Conservation (phyloP, 306 rosid genomes). For the Dalbergia cochinchinensis region DNA sequence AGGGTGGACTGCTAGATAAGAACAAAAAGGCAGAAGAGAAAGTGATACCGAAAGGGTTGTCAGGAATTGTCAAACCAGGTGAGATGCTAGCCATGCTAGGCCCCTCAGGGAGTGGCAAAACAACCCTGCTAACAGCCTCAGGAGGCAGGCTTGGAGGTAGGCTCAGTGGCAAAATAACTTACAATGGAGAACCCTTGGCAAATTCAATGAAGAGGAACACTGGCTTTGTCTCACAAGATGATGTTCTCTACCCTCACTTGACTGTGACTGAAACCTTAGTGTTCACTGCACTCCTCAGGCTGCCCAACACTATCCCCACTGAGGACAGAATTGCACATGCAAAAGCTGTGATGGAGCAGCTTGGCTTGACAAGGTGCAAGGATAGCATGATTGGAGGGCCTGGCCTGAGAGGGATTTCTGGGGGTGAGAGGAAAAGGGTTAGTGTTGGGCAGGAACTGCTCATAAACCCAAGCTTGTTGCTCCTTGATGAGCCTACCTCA, state of each 20-base stretch:
- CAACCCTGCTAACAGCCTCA: conserved; percentile 73
- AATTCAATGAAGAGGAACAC: conserved; percentile 63
- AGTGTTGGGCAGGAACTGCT: conserved; percentile 86
- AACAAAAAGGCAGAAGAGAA: conserved; percentile 50
- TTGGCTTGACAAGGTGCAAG: conserved; percentile 70
- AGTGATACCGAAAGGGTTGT: conserved; percentile 62
- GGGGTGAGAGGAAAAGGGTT: conserved; percentile 88
- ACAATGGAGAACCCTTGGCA: conserved; percentile 57
- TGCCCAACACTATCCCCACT: conserved; percentile 58
- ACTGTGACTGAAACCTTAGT: conserved; percentile 74
- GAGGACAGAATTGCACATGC: conserved; percentile 55
- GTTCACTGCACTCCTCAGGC: conserved; percentile 76
- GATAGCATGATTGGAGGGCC: conserved; percentile 60
- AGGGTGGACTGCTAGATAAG: conserved; percentile 40
- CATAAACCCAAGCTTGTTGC: conserved; percentile 73
- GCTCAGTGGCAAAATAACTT: conserved; percentile 51
- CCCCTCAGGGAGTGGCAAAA: conserved; percentile 92
- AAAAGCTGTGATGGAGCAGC: conserved; percentile 59
- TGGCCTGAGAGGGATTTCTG: conserved; percentile 69
- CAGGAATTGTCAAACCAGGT: conserved; percentile 70
- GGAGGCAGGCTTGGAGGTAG: conserved; percentile 69
- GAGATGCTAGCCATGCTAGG: conserved; percentile 87
- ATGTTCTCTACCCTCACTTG: conserved; percentile 70
- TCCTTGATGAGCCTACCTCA: conserved; percentile 86
- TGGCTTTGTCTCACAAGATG: conserved; percentile 84